Base-by-base conservation (phyloP, 306 rosid genomes). In the Parietaria judaica region DNA sequence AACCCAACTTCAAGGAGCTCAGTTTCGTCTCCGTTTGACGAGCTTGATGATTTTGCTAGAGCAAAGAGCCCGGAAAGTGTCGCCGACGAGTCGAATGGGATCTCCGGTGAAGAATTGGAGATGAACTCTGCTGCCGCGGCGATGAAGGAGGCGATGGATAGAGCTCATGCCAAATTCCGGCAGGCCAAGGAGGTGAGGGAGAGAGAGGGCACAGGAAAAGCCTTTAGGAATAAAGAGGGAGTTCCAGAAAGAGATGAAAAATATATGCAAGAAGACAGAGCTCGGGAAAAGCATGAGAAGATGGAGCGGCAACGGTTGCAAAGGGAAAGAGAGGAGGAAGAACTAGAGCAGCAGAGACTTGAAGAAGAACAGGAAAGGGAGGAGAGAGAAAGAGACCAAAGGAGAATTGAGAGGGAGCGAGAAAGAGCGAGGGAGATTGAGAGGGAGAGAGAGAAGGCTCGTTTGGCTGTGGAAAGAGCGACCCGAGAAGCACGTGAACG, bases 401-500 rank as follows among this genome's bases (percentile, higher is more conserved):
- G 67, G 73, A 78, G 81, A 75, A 70, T 80, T 71, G 96, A 82
- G 73, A 79, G 66, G 67, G 97, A 89, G 79, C 84, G 87, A 79
- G 86, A 59, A 12, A 84, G 39, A 70, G 94, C 77, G 52, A 88
- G 45, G 45, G 45, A 41, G 45, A 41, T 41, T 41, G 53, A 49
- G 15, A 11, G 53, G 15, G 53, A 49, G 53, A 49, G 53, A 49
- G 53, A 49, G 13, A 49, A 49, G 53, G 53, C 15, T n/a, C 14
- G 94, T 69, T 97, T 83, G 74, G 99, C 97, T 53, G 97, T 94
- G 64, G 99, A 84, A 76, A 86, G 99, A 75, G 99, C 99, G 51
- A 94, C 99, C 17, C 80, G 99, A 75, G 99, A 94, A 81, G 99
- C 95, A 39, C 99, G 99, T 23, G 99, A 81, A 67, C 84, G 99